These are phyloP conservation scores for Camellia lanceoleosa DNA, from an alignment of 148 eudicot genomes.

Conservation along the genomic window DNA sequence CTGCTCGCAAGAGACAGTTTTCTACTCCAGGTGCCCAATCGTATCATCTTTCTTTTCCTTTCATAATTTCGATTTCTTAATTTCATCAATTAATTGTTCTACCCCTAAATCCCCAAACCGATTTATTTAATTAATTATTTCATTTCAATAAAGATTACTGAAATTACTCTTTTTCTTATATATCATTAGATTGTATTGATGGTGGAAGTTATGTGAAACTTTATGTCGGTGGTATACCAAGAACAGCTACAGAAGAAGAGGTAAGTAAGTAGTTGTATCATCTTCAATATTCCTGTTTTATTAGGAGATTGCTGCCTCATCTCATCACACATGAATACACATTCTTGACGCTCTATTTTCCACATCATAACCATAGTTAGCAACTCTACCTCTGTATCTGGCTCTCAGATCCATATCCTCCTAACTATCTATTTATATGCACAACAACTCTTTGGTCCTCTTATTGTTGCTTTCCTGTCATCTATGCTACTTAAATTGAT, in stretches of 20 bases:
- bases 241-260: slow-evolving; percentile 44
- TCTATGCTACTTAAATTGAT: not conserved
- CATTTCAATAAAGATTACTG: not conserved
- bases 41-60: not conserved
- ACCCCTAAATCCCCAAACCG: not conserved
- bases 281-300: not conserved
- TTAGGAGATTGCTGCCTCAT: no score
- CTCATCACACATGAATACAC: not conserved
- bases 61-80: not conserved
- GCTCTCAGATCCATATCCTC: no score
- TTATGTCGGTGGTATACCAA: slow-evolving; percentile 54
- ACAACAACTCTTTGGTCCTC: not conserved
- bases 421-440: no score
- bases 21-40: slow-evolving; percentile 8
- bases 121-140: not conserved
- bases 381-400: no score
- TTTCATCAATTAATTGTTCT: no score
- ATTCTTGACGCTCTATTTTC: no score
- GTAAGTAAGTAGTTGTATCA: slow-evolving; percentile 26
- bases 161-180: not conserved
- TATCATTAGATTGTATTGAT: slow-evolving; percentile 34
- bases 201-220: slow-evolving; percentile 50
- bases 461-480: not conserved
- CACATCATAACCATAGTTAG: no score
- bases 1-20: slow-evolving; percentile 13